phyloP scores from a whole-genome alignment of 2,329 filamentous ascomycete species.

The Pyrenophora seminiperda region DNA sequence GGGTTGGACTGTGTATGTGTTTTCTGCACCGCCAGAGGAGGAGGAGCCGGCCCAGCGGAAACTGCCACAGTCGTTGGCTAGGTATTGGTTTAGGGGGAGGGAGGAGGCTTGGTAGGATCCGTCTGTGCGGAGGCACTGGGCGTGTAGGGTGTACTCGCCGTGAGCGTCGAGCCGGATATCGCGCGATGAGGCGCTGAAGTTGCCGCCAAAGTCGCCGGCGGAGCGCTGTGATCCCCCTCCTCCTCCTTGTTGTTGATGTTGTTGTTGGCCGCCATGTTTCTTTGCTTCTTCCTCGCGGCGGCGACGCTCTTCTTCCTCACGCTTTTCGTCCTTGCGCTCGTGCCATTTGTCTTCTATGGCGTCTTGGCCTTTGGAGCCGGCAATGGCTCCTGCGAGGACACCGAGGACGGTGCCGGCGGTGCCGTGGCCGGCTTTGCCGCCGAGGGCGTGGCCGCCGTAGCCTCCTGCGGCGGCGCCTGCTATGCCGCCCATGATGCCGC shows the following conservation, averaged over 20 bases:
- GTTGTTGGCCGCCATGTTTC: constrained; percentile 12
- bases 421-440: constrained; percentile 32
- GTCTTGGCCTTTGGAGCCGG: constrained; percentile 33
- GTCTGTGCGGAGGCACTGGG: constrained; percentile 30
- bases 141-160: constrained; percentile 36
- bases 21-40: constrained; percentile 7
- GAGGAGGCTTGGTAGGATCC: constrained; percentile 31
- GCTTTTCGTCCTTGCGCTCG: constrained; percentile 36
- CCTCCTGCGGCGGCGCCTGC: constrained; percentile 36
- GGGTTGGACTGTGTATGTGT: constrained; percentile 31
- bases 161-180: constrained; percentile 34
- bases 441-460: constrained; percentile 34
- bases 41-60: constrained; percentile 33
- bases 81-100: constrained; percentile 27
- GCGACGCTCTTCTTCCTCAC: constrained; percentile 24
- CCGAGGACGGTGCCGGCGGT: constrained; percentile 31
- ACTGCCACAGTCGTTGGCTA: constrained; percentile 32
- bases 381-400: constrained; percentile 32
- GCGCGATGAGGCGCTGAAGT: constrained; percentile 31
- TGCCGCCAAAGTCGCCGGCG: constrained; percentile 28
- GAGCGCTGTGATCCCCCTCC: constrained; percentile 12
- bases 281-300: constrained; percentile 26
- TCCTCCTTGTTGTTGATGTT: constrained; percentile 4
- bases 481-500: constrained; percentile 34
- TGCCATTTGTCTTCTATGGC: constrained; percentile 31